Evolutionary conservation across 352 stramenopile species (phyloP).

Genomic region (Phytopythium montanum): DNA sequence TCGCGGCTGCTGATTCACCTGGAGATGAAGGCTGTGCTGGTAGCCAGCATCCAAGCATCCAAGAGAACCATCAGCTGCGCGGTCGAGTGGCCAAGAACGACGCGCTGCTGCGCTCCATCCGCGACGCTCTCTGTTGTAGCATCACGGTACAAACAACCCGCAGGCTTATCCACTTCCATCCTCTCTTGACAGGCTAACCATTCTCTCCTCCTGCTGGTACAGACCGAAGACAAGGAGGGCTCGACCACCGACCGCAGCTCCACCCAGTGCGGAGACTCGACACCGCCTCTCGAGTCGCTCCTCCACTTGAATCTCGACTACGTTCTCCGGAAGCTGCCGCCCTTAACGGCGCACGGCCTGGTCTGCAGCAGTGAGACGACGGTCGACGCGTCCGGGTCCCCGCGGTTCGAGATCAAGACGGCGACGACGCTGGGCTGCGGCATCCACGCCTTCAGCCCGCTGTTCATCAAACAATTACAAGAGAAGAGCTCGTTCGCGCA

Average conservation of each 20-base stretch:
- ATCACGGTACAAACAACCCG: background rate
- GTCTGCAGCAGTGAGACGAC: background rate
- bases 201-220: background rate
- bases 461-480: background rate
- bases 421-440: conserved; percentile 3
- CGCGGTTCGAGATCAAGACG: conserved; percentile 5
- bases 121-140: background rate
- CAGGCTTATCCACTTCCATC: too few species aligned
- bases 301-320: background rate
- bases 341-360: background rate
- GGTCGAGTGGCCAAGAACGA: background rate
- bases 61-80: background rate
- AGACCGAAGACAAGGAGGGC: background rate
- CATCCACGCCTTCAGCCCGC: background rate
- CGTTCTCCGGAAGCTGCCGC: background rate
- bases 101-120: background rate
- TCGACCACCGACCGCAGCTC: background rate
- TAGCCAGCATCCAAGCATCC: background rate
- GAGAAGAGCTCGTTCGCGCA: background rate
- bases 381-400: background rate
- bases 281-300: background rate
- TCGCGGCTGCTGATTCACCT: background rate
- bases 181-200: background rate
- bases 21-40: background rate
- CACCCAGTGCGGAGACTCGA: background rate